These are phyloP conservation scores for Apiotrichum porosum DNA, from an alignment of 1,284 basidiomycete species.

Conservation along the genomic window DNA sequence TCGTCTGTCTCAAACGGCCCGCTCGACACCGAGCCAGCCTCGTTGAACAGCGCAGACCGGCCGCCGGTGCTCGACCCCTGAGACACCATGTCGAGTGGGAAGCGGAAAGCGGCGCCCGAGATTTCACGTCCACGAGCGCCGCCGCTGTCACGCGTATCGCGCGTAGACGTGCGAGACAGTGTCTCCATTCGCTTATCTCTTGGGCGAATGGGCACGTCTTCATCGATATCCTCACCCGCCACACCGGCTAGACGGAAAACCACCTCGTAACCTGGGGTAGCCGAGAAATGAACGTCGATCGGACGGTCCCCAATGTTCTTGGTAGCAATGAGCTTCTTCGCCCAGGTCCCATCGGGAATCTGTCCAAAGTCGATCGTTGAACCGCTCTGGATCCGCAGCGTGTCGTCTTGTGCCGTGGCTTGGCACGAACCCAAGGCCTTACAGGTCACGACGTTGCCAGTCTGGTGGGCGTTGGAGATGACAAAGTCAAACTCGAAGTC, in stretches of 20 bases:
- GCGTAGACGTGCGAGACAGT: slow-evolving; percentile 34
- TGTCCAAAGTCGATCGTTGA: slow-evolving; percentile 52
- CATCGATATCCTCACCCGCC: slow-evolving; percentile 44
- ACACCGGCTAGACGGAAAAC: slow-evolving; percentile 51
- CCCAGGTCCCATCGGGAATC: slow-evolving; percentile 51
- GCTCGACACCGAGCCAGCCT: slow-evolving; percentile 1
- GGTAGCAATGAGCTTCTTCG: slow-evolving; percentile 49
- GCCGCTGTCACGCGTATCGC: slow-evolving; percentile 13
- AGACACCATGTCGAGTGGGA: neutral
- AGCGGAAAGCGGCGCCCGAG: neutral
- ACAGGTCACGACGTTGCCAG: slow-evolving; percentile 41
- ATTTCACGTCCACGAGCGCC: neutral
- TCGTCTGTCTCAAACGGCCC: slow-evolving; percentile 5
- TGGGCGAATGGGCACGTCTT: slow-evolving; percentile 28
- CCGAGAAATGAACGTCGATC: slow-evolving; percentile 50
- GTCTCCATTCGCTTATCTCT: slow-evolving; percentile 13
- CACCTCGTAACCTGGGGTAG: slow-evolving; percentile 49
- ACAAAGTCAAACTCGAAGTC: slow-evolving; percentile 45
- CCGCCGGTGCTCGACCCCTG: neutral
- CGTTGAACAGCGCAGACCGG: slow-evolving; percentile 3
- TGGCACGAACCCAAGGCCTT: slow-evolving; percentile 36
- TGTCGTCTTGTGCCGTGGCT: slow-evolving; percentile 41
- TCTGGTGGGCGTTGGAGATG: slow-evolving; percentile 41
- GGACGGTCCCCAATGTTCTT: slow-evolving; percentile 50
- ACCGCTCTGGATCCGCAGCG: slow-evolving; percentile 49